Evolutionary conservation across 192 early-diverging fungal genomes (phyloP), one percentile per base, ranked within the genome.

Genomic region (Coemansia sp.): DNA sequence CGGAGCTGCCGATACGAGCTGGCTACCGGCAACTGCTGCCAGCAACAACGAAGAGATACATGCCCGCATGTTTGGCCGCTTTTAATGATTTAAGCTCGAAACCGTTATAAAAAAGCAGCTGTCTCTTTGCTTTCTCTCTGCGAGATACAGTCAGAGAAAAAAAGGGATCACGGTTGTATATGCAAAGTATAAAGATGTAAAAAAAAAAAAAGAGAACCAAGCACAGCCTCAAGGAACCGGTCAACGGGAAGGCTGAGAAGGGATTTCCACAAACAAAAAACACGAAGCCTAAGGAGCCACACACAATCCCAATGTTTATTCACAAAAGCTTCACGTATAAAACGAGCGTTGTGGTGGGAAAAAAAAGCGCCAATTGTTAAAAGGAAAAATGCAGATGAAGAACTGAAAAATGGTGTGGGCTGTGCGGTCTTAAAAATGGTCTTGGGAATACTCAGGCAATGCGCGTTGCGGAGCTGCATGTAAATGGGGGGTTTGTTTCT

Each of bases 11-110:
- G 43, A 40, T n/a, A 32, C 42, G 30, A 43, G 16, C 54, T 45
- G 54, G 17, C 18, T 45, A 18, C 54, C 16, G 36, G 54, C 54
- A n/a, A 56, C 18, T 10, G 54, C 42, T 12, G 42, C 42, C 54
- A 52, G 51, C 12, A 21, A 41, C 11, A 44, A 11, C 16, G 42
- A 32, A 12, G 54, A 28, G 20, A 51, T 6, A 51, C 50, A 51
- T 38, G 36, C 50, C 50, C 34, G 50, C 50, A 51, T 51, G 50
- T 51, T 51, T 51, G 10, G 32, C 32, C 6, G 7, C 32, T 34
- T 34, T 34, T 1, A 5, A 26, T 10, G 32, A 7, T 34, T 31
- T 9, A 34, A 34, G 6, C 32, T 34, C 32, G 2, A 34, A 34
- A 34, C 32, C 7, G 32, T 40, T 14, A n/a, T n/a, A n/a, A 11